Percentiles rank a stretch among this genome's conserved stretches.
Conservation (phyloP, 495 filamentous ascomycete species). For the Neurospora sp. region DNA sequence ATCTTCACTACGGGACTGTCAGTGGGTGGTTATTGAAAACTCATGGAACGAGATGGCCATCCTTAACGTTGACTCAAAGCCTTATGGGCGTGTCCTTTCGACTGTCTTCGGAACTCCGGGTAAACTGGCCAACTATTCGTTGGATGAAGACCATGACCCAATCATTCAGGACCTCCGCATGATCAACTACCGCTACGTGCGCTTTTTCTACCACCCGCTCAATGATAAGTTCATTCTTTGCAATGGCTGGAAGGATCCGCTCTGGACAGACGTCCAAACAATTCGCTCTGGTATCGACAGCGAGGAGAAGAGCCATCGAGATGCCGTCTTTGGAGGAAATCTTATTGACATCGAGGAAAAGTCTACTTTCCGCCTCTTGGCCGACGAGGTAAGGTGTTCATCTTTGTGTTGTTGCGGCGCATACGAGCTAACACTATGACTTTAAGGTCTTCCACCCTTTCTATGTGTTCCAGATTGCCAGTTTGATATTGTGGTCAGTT, state of each 20-base stretch:
- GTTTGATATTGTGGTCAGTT: conserved; percentile 86
- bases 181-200: conserved; percentile 86
- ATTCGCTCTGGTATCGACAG: conserved; percentile 80
- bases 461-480: conserved; percentile 96
- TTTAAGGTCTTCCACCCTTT: conserved; percentile 86
- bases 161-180: conserved; percentile 58
- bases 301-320: conserved; percentile 76
- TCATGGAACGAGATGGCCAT: conserved; percentile 89
- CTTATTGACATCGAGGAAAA: conserved; percentile 88
- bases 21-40: conserved; percentile 93
- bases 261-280: conserved; percentile 67
- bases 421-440: neutral
- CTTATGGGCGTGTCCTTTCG: conserved; percentile 73
- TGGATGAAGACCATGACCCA: conserved; percentile 82
- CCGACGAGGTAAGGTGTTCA: conserved; percentile 63
- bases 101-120: conserved; percentile 69
- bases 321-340: conserved; percentile 81
- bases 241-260: conserved; percentile 86
- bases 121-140: conserved; percentile 42
- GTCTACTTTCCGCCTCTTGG: conserved; percentile 64
- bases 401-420: neutral
- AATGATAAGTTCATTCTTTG: conserved; percentile 79
- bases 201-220: conserved; percentile 81
- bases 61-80: conserved; percentile 51
- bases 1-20: conserved; percentile 56